Conservation (phyloP, 495 filamentous ascomycete species). For the Pyrenopolyporus hunteri region DNA sequence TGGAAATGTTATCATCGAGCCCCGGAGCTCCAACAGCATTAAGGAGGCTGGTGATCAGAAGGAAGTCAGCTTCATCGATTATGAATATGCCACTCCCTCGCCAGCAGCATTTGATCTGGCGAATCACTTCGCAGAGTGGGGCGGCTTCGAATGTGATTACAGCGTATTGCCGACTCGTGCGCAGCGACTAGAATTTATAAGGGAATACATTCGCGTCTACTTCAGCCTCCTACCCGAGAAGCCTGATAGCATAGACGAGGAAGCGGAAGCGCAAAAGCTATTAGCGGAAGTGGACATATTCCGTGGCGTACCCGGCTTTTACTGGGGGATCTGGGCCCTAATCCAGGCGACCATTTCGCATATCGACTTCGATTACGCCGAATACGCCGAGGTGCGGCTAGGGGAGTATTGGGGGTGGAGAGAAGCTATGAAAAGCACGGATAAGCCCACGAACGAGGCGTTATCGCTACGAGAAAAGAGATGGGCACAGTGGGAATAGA, state of each 20-base stretch:
- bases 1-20: conserved; percentile 86
- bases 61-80: conserved; percentile 91
- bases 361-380: conserved; percentile 96
- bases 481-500: conserved; percentile 68
- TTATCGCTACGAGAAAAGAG: conserved; percentile 77
- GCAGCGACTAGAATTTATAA: conserved; percentile 80
- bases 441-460: conserved; percentile 62
- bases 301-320: conserved; percentile 86
- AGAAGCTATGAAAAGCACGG: conserved; percentile 67
- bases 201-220: conserved; percentile 75
- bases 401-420: conserved; percentile 98
- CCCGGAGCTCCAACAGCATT: conserved; percentile 32
- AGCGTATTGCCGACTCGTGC: conserved; percentile 77
- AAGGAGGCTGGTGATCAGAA: conserved; percentile 39
- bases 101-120: conserved; percentile 97
- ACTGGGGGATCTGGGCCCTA: conserved; percentile 92
- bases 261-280: conserved; percentile 64
- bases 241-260: conserved; percentile 55
- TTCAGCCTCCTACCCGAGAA: conserved; percentile 51
- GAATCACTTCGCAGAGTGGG: conserved; percentile 99
- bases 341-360: conserved; percentile 95
- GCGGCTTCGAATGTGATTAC: conserved; percentile 93
- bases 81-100: conserved; percentile 93
- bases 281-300: conserved; percentile 84
- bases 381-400: conserved; percentile 85